Evolutionary conservation across 2,329 filamentous ascomycete genomes (phyloP), one percentile per base, ranked within the genome.

Genomic region (Cercospora canescens): DNA sequence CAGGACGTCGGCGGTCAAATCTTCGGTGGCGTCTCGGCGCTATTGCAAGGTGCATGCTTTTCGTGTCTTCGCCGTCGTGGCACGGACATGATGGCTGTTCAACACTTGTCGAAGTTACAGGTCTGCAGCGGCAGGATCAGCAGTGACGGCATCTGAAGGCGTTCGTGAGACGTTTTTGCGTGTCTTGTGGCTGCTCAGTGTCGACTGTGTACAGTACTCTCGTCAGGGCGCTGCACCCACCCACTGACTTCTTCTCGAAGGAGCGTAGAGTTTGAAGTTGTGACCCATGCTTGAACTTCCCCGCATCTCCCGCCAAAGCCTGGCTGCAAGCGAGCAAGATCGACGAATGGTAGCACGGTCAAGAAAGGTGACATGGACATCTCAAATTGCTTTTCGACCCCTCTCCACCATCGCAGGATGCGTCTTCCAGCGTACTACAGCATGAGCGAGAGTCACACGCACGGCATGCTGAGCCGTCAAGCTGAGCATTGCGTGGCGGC

Each of bases 21-120:
- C 59, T 65, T 69, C 69, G 69, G 69, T 69, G 67, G 64, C 58
- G 63, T 67, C 60, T 70, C 68, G 66, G 68, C 62, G 62, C 58
- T 65, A 69, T 45, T 55, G 52, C 63, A 56, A 48, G 63, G 62
- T 52, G 50, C 18, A 58, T 66, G 39, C 59, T 54, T 52, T 64
- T 57, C 63, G 39, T 61, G 52, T 62, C 66, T 64, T 65, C 68
- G 67, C 67, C 50, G 48, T 35, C 26, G 50, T 35, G n/a, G 56
- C 61, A 61, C 61, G 63, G 65, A 67, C 64, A 18, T 64, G 32
- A 62, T 54, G 45, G 41, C 24, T 60, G 54, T 56, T 60, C 50
- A 39, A 61, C 18, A 59, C 21, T 60, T 56, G 18, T 50, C 45
- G 11, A n/a, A 50, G 24, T 50, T 50, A 50, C 45, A 50, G 45